Evolutionary conservation across 176 grass and related monocot genomes (phyloP).

Genomic region (Poa annua): DNA sequence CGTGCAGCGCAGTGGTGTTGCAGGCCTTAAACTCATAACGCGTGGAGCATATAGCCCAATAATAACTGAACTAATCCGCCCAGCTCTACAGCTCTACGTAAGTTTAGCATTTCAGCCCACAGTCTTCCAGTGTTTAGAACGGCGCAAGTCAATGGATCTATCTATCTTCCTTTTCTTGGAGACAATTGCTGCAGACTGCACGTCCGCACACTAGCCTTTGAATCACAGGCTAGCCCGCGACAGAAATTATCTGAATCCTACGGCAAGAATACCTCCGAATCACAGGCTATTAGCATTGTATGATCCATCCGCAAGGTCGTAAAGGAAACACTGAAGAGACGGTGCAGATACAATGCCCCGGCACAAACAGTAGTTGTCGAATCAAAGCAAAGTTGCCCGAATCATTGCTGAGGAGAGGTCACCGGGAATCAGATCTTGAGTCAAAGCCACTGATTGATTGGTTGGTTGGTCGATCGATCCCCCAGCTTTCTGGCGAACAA

Average conservation of each 20-base stretch:
- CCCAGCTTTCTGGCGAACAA: too few species aligned
- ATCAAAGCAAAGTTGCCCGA: not conserved
- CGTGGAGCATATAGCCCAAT: too few species aligned
- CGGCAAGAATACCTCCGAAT: not conserved
- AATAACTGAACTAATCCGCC: too few species aligned
- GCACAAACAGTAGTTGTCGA: not conserved
- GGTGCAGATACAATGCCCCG: not conserved
- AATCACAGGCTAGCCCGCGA: too few species aligned
- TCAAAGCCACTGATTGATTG: slow-evolving; percentile 12
- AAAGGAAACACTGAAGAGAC: not conserved
- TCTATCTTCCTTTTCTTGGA: too few species aligned
- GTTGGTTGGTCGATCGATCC: not conserved
- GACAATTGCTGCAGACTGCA: not conserved
- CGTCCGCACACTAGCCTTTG: not conserved
- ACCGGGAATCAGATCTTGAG: slow-evolving; percentile 37
- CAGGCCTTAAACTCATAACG: too few species aligned
- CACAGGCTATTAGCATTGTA: not conserved
- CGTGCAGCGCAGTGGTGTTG: too few species aligned
- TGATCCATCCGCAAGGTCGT: not conserved
- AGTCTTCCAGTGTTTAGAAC: too few species aligned
- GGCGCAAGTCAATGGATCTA: too few species aligned
- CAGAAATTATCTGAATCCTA: not conserved
- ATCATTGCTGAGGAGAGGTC: not conserved
- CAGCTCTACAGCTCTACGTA: too few species aligned
- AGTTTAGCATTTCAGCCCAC: too few species aligned